These are phyloP conservation scores for Carnegiea gigantea DNA, from an alignment of 179 eudicot species.

Conservation along the genomic window DNA sequence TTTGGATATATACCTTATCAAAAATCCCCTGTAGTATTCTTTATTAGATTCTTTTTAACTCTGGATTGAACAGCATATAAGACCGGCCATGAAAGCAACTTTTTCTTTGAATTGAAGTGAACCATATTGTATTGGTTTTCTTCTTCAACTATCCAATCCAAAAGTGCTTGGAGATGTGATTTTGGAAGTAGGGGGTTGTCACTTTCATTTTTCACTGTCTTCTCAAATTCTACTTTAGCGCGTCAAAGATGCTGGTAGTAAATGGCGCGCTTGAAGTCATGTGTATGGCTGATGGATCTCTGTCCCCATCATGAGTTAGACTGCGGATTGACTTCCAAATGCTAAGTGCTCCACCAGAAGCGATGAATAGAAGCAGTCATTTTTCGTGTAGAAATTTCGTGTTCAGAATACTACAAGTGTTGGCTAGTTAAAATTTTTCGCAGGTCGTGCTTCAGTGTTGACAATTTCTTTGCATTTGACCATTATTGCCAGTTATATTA, in stretches of 20 bases:
- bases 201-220: not conserved
- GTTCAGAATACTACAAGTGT: not conserved
- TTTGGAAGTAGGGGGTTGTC: not conserved
- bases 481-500: too few relatives aligned
- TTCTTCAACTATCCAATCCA: too few relatives aligned
- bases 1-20: not conserved
- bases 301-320: too few relatives aligned
- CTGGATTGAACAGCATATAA: too few relatives aligned
- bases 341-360: not conserved
- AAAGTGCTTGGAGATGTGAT: not conserved
- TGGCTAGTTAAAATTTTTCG: not conserved
- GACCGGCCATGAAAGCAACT: too few relatives aligned
- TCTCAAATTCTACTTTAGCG: not conserved
- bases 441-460: too few relatives aligned
- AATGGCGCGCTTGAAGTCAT: too few relatives aligned
- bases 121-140: too few relatives aligned
- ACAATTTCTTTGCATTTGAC: too few relatives aligned
- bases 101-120: too few relatives aligned
- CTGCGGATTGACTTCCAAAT: not conserved
- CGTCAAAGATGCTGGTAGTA: too few relatives aligned
- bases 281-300: too few relatives aligned
- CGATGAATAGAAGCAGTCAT: not conserved
- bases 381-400: not conserved
- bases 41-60: not conserved
- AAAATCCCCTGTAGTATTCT: not conserved